Evolutionary conservation across 495 filamentous ascomycete species (phyloP).

Genomic region (Diplogelasinospora grovesii): DNA sequence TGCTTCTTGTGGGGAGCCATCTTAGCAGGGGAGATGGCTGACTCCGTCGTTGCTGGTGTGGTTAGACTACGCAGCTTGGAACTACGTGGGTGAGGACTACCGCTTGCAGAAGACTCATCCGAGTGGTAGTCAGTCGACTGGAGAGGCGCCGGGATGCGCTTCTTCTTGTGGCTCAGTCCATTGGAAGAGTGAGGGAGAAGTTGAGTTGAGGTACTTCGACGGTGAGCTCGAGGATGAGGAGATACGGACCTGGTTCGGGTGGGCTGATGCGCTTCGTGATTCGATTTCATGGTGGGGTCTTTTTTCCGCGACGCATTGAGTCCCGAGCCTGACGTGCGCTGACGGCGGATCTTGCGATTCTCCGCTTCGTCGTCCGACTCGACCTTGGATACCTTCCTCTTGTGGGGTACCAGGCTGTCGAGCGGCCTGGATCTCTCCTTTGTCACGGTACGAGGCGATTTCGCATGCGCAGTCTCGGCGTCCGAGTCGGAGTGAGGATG

Average conservation of each 20-base stretch:
- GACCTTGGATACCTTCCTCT: conserved; percentile 38
- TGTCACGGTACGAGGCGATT: conserved; percentile 25
- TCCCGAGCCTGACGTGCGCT: conserved; percentile 37
- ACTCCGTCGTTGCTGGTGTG: conserved; percentile 48
- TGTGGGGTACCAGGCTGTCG: conserved; percentile 34
- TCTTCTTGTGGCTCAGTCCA: conserved; percentile 50
- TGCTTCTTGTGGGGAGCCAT: conserved; percentile 69
- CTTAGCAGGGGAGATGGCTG: conserved; percentile 57
- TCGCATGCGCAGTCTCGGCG: conserved; percentile 35
- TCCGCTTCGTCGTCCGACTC: conserved; percentile 46
- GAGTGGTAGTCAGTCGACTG: conserved; percentile 60
- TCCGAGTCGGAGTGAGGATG: conserved; percentile 36
- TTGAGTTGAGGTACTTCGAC: conserved; percentile 61
- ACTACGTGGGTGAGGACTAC: conserved; percentile 62
- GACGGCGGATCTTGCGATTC: conserved; percentile 40
- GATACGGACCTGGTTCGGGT: conserved; percentile 57
- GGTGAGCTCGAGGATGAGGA: conserved; percentile 50
- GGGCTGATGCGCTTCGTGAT: conserved; percentile 29
- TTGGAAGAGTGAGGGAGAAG: conserved; percentile 43
- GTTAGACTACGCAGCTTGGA: conserved; percentile 59
- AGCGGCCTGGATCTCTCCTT: conserved; percentile 32
- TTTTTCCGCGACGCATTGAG: conserved; percentile 30
- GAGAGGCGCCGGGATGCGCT: conserved; percentile 50
- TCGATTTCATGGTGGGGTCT: conserved; percentile 22
- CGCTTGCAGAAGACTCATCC: conserved; percentile 66